Evolutionary conservation across 2,329 filamentous ascomycete genomes (phyloP).

Genomic region (Hypocreales sp.): DNA sequence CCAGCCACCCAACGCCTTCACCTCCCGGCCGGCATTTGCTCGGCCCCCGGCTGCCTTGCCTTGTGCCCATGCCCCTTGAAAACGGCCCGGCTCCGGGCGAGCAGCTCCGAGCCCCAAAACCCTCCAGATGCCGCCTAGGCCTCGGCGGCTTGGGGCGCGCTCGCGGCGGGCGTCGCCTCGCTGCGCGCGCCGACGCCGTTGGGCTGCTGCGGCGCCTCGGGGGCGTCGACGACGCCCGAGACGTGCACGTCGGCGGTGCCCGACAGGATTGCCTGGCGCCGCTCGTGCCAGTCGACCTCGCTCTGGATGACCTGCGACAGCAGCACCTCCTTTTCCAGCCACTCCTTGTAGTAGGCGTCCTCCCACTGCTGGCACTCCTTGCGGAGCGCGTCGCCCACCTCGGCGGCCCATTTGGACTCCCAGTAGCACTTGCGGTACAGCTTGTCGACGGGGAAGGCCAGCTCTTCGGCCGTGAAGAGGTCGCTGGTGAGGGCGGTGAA

Average conservation of each 20-base stretch:
- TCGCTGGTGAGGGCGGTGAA: constrained; percentile 39
- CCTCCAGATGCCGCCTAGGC: no score
- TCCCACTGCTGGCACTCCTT: constrained; percentile 53
- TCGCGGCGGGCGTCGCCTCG: constrained; percentile 2
- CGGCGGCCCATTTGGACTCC: constrained; percentile 58
- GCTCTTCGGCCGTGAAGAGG: constrained; percentile 51
- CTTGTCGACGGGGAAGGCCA: constrained; percentile 39
- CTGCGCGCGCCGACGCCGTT: constrained; percentile 7
- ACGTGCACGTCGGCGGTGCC: constrained; percentile 30
- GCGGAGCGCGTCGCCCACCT: constrained; percentile 47
- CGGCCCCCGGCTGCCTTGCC: no score
- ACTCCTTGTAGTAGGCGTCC: constrained; percentile 52
- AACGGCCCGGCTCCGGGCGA: no score
- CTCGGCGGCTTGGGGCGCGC: constrained; percentile 1
- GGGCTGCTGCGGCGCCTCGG: constrained; percentile 9
- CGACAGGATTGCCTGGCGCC: constrained; percentile 37
- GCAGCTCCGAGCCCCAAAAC: no score
- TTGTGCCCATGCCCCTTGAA: no score
- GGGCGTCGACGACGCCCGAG: constrained; percentile 14
- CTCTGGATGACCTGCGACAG: constrained; percentile 55
- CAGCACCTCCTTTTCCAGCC: constrained; percentile 65
- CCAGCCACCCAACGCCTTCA: no score
- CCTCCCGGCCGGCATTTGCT: no score
- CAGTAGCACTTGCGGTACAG: constrained; percentile 54
- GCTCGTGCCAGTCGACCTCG: constrained; percentile 50